Percentiles rank a stretch among this genome's conserved stretches.
Evolutionary conservation across 345 rosid species (phyloP).

Genomic region (Populus simonii): DNA sequence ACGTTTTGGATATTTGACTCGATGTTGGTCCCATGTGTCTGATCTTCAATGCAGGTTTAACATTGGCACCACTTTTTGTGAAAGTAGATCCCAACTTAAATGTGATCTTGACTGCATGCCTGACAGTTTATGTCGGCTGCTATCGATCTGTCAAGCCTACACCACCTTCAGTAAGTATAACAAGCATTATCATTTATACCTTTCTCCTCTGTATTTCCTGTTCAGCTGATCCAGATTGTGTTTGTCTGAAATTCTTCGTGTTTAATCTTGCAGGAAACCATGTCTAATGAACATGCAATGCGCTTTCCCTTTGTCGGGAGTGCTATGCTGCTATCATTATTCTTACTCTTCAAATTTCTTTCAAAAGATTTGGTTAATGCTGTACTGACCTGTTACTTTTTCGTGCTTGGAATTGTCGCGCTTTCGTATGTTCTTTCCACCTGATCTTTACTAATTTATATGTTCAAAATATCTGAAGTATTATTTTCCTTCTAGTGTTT

Average conservation of each 20-base stretch:
- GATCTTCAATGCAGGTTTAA: conserved; percentile 55
- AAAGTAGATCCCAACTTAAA: conserved; percentile 88
- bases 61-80: conserved; percentile 87
- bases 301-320: conserved; percentile 98
- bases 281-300: conserved; percentile 99
- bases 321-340: conserved; percentile 90
- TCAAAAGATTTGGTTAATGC: conserved; percentile 96
- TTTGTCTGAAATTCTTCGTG: conserved; percentile 1
- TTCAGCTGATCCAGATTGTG: not conserved
- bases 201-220: not conserved
- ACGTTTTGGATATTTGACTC: not conserved
- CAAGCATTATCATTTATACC: not conserved
- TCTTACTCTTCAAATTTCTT: conserved; percentile 92
- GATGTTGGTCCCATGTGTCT: not conserved
- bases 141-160: conserved; percentile 96
- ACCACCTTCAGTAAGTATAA: conserved; percentile 68
- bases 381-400: conserved; percentile 89
- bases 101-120: conserved; percentile 85
- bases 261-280: conserved; percentile 69
- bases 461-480: not conserved
- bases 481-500: not conserved
- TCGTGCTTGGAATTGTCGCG: conserved; percentile 85
- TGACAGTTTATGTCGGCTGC: conserved; percentile 92
- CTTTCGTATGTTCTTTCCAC: conserved; percentile 73
- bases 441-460: conserved; percentile 3